Evolutionary conservation across 768 basidiomycete species (phyloP), one percentile per base, ranked within the genome.

Genomic region (Mycena pura): DNA sequence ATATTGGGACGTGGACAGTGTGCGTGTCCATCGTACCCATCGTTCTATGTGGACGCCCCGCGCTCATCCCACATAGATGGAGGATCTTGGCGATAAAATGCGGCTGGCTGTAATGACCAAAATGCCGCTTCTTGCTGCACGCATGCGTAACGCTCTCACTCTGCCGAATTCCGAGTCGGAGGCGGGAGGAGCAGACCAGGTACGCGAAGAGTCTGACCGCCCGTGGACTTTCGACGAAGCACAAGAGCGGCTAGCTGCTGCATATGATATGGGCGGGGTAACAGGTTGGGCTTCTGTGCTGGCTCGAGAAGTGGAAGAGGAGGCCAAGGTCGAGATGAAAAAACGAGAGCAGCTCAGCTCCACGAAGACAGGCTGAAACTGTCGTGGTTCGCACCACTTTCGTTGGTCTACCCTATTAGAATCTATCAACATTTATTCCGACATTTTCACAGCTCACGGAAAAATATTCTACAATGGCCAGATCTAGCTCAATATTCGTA

Each of bases 211-310:
- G 27, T 24, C 41, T 41, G 74, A 68, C 27, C 74, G 63, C 46
- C 73, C 73, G 10, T 88, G 87, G 87, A 78, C 68, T 5, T 85
- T 80, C 83, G 74, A 77, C 3, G 85, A 80, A 0, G 83, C 87
- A 0, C 78, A 89, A 61, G 73, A 79, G 46, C 78, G 88, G 10
- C 72, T 92, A 11, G 68, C 75, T 41, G 78, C 70, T 6, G 87
- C 87, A 0, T 92, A 83, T 62, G 83, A 88, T 10, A 72, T 80
- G 21, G 87, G 84, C 6, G 89, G 90, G 0, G 73, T 90, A 28
- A 66, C 77, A 0, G 75, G 79, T 2, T 90, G 88, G 86, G 76
- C 79, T 10, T 77, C 84, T 53, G 78, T 76, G n/a, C 86, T 79
- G 1, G 63, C 78, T 52, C 74, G 74, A 25, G 90, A 90, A 69